Evolutionary conservation across 306 rosid genomes (phyloP), one percentile per base, ranked within the genome.

Genomic region (Cicer judaicum): DNA sequence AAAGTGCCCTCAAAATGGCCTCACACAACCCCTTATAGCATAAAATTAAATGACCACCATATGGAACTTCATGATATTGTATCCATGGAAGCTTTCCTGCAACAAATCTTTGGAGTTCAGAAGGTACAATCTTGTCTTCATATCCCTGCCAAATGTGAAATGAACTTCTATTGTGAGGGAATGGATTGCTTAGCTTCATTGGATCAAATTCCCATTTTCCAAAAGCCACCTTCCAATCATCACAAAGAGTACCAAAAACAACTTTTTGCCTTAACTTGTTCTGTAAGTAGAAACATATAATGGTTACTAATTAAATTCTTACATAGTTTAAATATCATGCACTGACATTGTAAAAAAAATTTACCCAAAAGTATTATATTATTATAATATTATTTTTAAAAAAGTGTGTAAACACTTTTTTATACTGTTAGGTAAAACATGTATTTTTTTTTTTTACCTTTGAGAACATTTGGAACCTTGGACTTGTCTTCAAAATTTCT

Each of bases 111-210:
- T 93, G 98, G 5, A 89, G 84, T 78, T 90, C 81, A 54, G 80
- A 79, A 40, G 98, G 98, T 81, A 93, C 97, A 46, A 93, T 89
- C 78, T 89, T 87, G 38, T 93, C 98, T 71, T 93, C 96, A 13
- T 68, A 88, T 9, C 98, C 98, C n/a, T 93, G 97, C 97, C 96
- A 91, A 38, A 93, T 91, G 84, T 93, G 98, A 42, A 91, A 91
- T 36, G 55, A 63, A n/a, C 89, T 84, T 72, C 67, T 83, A 44
- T 81, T 85, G 18, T 78, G 76, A 4, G 87, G 81, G 46, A 85
- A 89, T 9, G 96, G 96, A 76, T 88, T 88, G 3, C 80, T 84
- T 19, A 91, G 76, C 68, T 89, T 87, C 75, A 85, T 61, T 1
- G 98, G 98, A 70, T 91, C 93, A 24, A 91, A 93, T 63, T 88